A percentile compares a stretch with the other conserved stretches of the same genome.
Conservation (phyloP, 108 stramenopile genomes). For the Fistulifera pelliculosa region DNA sequence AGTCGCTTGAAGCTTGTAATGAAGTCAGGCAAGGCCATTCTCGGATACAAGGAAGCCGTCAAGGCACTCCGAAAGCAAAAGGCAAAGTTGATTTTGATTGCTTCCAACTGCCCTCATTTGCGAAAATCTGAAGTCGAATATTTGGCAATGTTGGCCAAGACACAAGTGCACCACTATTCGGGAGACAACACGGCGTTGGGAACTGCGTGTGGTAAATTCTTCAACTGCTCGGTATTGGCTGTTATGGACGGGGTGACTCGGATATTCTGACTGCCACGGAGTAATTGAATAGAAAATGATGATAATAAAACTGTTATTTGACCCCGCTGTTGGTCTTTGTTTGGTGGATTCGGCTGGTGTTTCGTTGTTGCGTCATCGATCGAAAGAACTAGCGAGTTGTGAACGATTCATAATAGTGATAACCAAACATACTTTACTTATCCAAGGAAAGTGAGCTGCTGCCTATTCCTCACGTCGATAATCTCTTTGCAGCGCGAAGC, state of each 20-base stretch:
- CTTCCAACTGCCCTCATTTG: slow-evolving; percentile 95
- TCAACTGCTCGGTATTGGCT: slow-evolving; percentile 88
- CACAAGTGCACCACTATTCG: slow-evolving; percentile 90
- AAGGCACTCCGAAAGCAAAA: slow-evolving; percentile 90
- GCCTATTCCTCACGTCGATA: no score
- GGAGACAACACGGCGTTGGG: slow-evolving; percentile 97
- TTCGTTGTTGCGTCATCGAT: no score
- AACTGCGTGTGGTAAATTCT: slow-evolving; percentile 96
- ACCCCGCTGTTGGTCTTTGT: no score
- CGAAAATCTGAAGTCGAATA: slow-evolving; percentile 99
- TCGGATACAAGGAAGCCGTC: slow-evolving; percentile 94
- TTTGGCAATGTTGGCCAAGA: slow-evolving; percentile 97
- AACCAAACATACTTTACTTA: no score
- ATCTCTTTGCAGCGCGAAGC: no score
- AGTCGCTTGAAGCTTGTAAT: slow-evolving; percentile 97
- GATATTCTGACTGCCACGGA: slow-evolving; percentile 50
- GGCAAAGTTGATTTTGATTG: slow-evolving; percentile 94
- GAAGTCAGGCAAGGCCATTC: slow-evolving; percentile 95
- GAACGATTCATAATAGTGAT: no score
- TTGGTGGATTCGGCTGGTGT: no score
- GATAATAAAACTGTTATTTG: no score
- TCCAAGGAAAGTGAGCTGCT: no score
- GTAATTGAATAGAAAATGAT: no score
- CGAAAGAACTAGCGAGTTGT: no score
- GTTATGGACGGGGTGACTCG: slow-evolving; percentile 93